Conservation (phyloP, 345 rosid species). For the Rhizophora mangle region DNA sequence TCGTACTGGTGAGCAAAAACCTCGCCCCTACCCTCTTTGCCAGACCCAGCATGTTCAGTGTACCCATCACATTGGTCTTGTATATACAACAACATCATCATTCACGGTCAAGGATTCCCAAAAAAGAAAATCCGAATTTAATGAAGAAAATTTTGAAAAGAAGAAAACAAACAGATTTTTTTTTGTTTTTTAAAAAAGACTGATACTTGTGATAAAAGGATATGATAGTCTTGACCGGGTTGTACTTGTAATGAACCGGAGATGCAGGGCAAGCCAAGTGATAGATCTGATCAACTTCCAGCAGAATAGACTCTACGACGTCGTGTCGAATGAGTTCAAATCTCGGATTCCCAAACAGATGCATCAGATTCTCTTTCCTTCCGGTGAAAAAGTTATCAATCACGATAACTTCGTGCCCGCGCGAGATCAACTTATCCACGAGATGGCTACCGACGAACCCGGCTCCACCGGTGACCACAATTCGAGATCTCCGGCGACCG, state of each 20-base stretch:
- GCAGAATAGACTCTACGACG: conserved; percentile 88
- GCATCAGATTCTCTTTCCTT: conserved; percentile 86
- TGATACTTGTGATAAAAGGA: neutral
- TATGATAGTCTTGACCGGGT: conserved; percentile 96
- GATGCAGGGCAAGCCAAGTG: conserved; percentile 99
- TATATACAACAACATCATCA: conserved; percentile 19
- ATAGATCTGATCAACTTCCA: conserved; percentile 99
- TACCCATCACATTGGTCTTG: conserved; percentile 99
- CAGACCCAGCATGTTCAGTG: conserved; percentile 95
- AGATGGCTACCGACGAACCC: conserved; percentile 98
- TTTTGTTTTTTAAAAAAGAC: neutral
- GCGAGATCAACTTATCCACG: conserved; percentile 79
- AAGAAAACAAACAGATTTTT: neutral
- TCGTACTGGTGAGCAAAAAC: conserved; percentile 94
- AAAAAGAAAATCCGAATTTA: neutral
- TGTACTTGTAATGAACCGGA: conserved; percentile 93
- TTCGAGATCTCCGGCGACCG: conserved; percentile 60
- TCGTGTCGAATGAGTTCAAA: conserved; percentile 96
- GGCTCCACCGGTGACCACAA: conserved; percentile 95
- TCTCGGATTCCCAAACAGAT: conserved; percentile 73
- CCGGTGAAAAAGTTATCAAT: conserved; percentile 97
- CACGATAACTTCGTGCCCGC: conserved; percentile 95
- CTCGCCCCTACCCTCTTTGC: conserved; percentile 98
- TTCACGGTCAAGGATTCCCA: neutral
- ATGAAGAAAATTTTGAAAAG: neutral